Percentiles rank a stretch among this genome's conserved stretches.
These are phyloP conservation scores for Sanghuangporus sanghuang DNA, from an alignment of 1,284 basidiomycete species.

Conservation along the genomic window DNA sequence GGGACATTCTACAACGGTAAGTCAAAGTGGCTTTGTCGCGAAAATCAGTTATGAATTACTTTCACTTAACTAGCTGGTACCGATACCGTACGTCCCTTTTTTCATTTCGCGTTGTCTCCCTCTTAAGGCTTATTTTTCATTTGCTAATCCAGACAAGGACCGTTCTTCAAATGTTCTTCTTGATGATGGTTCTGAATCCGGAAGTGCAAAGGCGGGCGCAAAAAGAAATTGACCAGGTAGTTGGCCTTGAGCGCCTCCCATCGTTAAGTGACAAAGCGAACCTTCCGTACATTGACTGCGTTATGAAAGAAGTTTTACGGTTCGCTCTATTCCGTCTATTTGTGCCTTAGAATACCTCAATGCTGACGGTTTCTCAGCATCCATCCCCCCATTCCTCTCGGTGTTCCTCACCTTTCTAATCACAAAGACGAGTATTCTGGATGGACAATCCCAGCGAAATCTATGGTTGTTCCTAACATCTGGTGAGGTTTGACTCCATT, in stretches of 20 bases:
- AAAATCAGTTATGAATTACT: slow-evolving; percentile 26
- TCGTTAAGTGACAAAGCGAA: slow-evolving; percentile 22
- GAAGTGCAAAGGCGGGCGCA: slow-evolving; percentile 9
- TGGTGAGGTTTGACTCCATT: slow-evolving; percentile 4
- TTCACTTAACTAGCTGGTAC: slow-evolving; percentile 21
- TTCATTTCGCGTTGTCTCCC: background rate
- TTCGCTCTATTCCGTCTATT: slow-evolving; percentile 5
- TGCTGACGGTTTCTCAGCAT: background rate
- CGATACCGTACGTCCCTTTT: slow-evolving; percentile 15
- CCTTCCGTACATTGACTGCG: slow-evolving; percentile 27
- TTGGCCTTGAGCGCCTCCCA: slow-evolving; percentile 22
- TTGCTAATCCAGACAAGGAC: slow-evolving; percentile 4
- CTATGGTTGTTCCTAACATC: slow-evolving; percentile 16
- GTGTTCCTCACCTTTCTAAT: background rate
- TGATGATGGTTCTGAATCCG: slow-evolving; percentile 9
- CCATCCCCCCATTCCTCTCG: background rate
- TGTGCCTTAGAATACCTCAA: background rate
- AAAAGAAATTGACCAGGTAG: slow-evolving; percentile 10
- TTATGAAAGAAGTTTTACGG: slow-evolving; percentile 27
- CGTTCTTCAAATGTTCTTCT: background rate
- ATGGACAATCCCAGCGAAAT: slow-evolving; percentile 9
- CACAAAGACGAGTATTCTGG: slow-evolving; percentile 12
- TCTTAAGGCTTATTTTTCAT: too few species aligned
- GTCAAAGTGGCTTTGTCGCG: slow-evolving; percentile 19
- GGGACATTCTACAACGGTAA: slow-evolving; percentile 1